Evolutionary conservation across 2,329 filamentous ascomycete species (phyloP), one percentile per base, ranked within the genome.

Genomic region (Intubia oerlemansii): DNA sequence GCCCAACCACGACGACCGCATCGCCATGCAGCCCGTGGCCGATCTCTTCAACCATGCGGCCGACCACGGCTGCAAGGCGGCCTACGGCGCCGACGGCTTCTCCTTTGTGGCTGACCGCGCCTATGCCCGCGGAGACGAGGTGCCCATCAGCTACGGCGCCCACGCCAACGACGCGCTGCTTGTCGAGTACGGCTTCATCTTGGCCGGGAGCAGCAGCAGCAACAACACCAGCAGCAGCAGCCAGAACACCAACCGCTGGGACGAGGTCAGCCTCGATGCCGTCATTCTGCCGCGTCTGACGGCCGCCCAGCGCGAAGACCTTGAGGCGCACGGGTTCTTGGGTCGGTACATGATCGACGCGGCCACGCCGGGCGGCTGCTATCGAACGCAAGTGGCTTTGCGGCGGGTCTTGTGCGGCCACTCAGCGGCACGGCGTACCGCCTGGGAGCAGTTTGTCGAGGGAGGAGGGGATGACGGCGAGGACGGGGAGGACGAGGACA

Each of bases 91-190:
- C 1, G 43, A 49, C 3, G 62, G 59, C 10, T 77, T 69, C 46
- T 54, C 53, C 13, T 55, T 76, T 27, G 56, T 49, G 12, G 57
- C 66, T 7, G 49, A 59, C 31, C 46, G 51, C 3, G 42, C 49
- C 2, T 69, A 73, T 41, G 44, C 44, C 2, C 40, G 46, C 2
- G 68, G 66, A n/a, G 63, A 72, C 17, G 75, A 82, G 48, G 51
- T 82, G 3, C 65, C 62, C 38, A 65, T 76, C 17, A 66, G 62
- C 15, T 82, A 82, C 39, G 76, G 76, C 5, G 47, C 59, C 1
- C 75, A 81, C 43, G 61, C 60, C 20, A 77, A 78, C 38, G 75
- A 81, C 43, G 73, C 75, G 38, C 50, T 81, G n/a, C 58, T 81
- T 2, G 59, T 66, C 2, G 74, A 81, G 47, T 82, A 64, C 37